A percentile compares a stretch with the other conserved stretches of the same genome.
phyloP scores from a whole-genome alignment of 371 early-diverging fungal genomes.

The Apophysomyces variabilis region DNA sequence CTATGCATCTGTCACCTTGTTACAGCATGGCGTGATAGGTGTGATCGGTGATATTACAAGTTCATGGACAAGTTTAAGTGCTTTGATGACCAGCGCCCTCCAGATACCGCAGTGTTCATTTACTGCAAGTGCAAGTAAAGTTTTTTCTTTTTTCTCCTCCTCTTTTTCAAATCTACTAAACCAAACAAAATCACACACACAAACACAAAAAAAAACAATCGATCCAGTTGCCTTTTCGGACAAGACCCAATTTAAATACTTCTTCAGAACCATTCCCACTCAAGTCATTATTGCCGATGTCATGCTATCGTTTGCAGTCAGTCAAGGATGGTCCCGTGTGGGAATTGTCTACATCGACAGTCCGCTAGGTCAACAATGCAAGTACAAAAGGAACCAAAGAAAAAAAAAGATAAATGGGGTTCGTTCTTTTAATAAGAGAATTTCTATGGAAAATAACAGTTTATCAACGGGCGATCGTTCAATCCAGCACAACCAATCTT shows the following conservation, averaged over 20 bases:
- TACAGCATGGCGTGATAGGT: conserved; percentile 59
- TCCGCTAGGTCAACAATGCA: conserved; percentile 55
- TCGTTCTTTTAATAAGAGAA: no score
- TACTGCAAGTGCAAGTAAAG: conserved; percentile 50
- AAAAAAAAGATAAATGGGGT: no score
- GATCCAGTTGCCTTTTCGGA: conserved; percentile 47
- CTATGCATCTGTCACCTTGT: conserved; percentile 60
- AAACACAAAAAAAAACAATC: no score
- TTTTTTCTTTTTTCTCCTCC: no score
- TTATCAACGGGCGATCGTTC: conserved; percentile 47
- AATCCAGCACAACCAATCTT: conserved; percentile 36
- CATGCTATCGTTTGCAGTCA: conserved; percentile 45
- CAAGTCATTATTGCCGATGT: conserved; percentile 51
- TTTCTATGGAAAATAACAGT: conserved; percentile 19
- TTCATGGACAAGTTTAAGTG: conserved; percentile 57
- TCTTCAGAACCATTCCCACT: conserved; percentile 61
- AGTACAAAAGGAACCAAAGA: neutral
- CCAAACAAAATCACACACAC: neutral
- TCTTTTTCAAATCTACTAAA: neutral
- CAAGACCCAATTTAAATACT: conserved; percentile 48
- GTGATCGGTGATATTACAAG: conserved; percentile 63
- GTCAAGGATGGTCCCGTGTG: conserved; percentile 53
- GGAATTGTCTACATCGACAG: conserved; percentile 53
- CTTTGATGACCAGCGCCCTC: conserved; percentile 57
- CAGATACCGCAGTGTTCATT: conserved; percentile 62